Base-by-base conservation (phyloP, 805 yeast genomes). In the Hanseniaspora clermontiae region DNA sequence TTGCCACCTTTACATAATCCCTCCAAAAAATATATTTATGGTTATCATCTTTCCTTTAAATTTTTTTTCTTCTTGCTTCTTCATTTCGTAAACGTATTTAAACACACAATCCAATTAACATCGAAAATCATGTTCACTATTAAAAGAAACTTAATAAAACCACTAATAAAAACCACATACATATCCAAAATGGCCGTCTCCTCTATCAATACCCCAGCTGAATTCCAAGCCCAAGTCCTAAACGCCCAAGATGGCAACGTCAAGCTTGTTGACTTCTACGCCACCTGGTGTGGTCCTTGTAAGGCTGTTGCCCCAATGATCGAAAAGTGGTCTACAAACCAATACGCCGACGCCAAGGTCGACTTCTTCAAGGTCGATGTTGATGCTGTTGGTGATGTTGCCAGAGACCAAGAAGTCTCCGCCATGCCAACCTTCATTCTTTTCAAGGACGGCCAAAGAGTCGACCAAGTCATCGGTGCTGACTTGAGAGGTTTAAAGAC, bases 201-300 rank as follows among this genome's bases (percentile, higher is more conserved):
- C 20, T 20, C 57, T 17, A 60, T 76, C 15, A 58, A 63, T 2
- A 58, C 65, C 1, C 55, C 73, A 24, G 52, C 63, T 8, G 73
- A 72, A 32, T 77, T 76, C 64, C 67, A 70, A 46, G 14, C 43
- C 15, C 45, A 37, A 39, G 43, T 56, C 42, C 11, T 50, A 31
- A 36, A 45, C 8, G 38, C 54, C 27, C 34, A 45, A 14, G 54
- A 49, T 19, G 55, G 54, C 38, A 73, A 77, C 57, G 66, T 78
- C 39, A 71, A 82, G 1, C 70, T 82, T 2, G 77, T 82, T 51
- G 87, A 83, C 65, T 83, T 82, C 66, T 80, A 75, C 67, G 87
- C 88, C 36, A 77, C 80, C 11, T 83, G 88, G 88, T 83, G 88
- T 68, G 87, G 83, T 8, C 88, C 88, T n/a, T 83, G 88, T 63